Evolutionary conservation across 345 rosid genomes (phyloP).

Genomic region (Eucalyptus viminalis): DNA sequence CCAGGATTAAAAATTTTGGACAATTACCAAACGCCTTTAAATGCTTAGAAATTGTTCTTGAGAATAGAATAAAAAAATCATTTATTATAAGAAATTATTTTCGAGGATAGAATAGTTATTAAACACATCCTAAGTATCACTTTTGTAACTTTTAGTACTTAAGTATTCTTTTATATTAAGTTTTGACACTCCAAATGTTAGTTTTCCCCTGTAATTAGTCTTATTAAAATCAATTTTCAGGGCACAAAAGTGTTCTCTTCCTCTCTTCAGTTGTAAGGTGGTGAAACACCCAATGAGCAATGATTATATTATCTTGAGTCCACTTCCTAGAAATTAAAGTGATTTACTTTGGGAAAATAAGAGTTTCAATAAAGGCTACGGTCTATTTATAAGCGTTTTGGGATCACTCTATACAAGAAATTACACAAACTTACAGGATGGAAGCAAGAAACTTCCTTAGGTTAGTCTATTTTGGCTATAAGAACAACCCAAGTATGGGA

Average conservation of each 20-base stretch:
- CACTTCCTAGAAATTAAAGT: neutral
- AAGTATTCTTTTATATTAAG: accelerated
- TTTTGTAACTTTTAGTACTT: accelerated
- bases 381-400: neutral
- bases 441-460: neutral
- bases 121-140: accelerated
- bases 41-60: accelerated
- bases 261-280: no score
- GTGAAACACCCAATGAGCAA: neutral
- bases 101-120: accelerated
- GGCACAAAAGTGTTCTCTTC: neutral
- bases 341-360: neutral
- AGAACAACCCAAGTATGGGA: neutral
- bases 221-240: neutral
- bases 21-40: accelerated
- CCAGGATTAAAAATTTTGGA: accelerated
- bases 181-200: no score
- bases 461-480: neutral
- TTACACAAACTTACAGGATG: neutral
- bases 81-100: accelerated
- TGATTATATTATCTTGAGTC: neutral
- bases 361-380: neutral
- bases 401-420: neutral
- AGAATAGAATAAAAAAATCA: no score
- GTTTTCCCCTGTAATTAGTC: neutral